Base-by-base conservation (phyloP, 495 filamentous ascomycete genomes). In the Aspergillus kassunensis region DNA sequence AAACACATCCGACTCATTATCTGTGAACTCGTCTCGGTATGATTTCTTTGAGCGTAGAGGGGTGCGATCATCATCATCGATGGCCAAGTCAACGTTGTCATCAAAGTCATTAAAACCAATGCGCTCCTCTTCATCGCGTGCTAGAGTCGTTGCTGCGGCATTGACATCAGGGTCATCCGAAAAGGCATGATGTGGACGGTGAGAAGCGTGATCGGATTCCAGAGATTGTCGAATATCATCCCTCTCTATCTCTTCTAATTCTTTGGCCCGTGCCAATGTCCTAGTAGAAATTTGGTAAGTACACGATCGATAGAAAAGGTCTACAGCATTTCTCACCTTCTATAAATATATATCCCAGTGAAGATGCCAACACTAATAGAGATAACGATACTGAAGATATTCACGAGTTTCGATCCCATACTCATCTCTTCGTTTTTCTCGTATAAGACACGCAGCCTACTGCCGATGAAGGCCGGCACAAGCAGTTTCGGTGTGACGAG, bases 381-480 rank as follows among this genome's bases (percentile, higher is more conserved):
- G 48, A 87, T 78, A 15, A 90, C 60, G 60, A 98, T 97, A 68
- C 84, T 87, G 19, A 81, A 67, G 59, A 93, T 93, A 60, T 95
- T 96, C 36, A 96, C 73, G 16, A 80, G 75, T 58, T 80, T 80
- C 19, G 76, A 70, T 13, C 67, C 67, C 12, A 67, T 56, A 51
- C 76, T 79, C 77, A 80, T 80, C 50, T 79, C 65, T 55, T 79
- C 81, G 43, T 82, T 76, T 11, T 89, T 89, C 19, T 97, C 80
- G 29, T 80, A 77, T 5, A 86, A 86, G 18, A 74, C 49, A 15
- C 72, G 71, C 1, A 98, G 70, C 30, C 85, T 75, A 54, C 79
- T 82, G 51, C 93, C 93, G 59, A 98, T 87, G 69, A 97, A 98
- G 41, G 96, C 81, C 54, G 91, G 90, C n/a, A 97, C 83, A 53